These are phyloP conservation scores for Syncephalastrum monosporum DNA, from an alignment of 371 early-diverging fungal genomes.

Conservation along the genomic window DNA sequence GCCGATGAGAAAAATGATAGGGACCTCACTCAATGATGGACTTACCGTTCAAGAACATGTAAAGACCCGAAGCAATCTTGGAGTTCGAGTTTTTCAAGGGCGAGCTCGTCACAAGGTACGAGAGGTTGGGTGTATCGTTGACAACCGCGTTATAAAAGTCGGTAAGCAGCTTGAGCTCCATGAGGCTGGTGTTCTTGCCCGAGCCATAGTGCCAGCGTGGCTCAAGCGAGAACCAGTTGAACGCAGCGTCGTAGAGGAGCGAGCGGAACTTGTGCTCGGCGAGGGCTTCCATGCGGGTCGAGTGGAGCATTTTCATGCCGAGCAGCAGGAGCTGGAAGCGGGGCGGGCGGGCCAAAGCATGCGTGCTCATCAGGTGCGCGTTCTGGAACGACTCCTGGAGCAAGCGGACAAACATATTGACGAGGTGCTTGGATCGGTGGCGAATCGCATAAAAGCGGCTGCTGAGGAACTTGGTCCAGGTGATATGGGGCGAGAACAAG, in stretches of 20 bases:
- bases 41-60: constrained; percentile 43
- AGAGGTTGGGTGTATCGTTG: constrained; percentile 62
- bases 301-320: constrained; percentile 75
- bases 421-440: constrained; percentile 70
- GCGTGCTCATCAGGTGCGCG: constrained; percentile 62
- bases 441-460: constrained; percentile 82
- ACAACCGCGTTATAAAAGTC: constrained; percentile 68
- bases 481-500: constrained; percentile 75
- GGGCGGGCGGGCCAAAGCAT: constrained; percentile 74
- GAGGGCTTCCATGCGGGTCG: constrained; percentile 66
- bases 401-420: constrained; percentile 73
- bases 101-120: constrained; percentile 48
- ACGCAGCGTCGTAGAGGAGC: constrained; percentile 63
- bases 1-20: background rate
- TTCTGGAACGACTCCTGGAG: constrained; percentile 74
- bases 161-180: constrained; percentile 67
- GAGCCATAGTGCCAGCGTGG: constrained; percentile 73
- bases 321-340: constrained; percentile 78
- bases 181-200: constrained; percentile 61
- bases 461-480: constrained; percentile 84
- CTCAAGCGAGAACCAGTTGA: constrained; percentile 73
- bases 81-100: constrained; percentile 39
- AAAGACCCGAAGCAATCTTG: constrained; percentile 40
- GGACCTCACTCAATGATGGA: background rate
- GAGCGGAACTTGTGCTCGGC: constrained; percentile 63